Evolutionary conservation across 2,329 filamentous ascomycete species (phyloP), one percentile per base, ranked within the genome.

Genomic region (Fusarium sp.): DNA sequence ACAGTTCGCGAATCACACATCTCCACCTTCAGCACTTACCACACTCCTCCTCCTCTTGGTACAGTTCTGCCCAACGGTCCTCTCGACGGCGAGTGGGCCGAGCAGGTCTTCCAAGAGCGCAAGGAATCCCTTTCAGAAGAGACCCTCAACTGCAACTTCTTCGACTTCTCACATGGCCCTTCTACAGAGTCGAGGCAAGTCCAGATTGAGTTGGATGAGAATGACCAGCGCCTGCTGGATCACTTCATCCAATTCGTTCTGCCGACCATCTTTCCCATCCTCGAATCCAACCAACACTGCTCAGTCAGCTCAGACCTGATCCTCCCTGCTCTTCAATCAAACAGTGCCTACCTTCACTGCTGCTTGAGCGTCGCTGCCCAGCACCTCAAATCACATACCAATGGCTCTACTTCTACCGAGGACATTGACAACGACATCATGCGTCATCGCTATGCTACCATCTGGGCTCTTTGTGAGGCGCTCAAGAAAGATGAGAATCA

Each of bases 341-440:
- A 98, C 88, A 95, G 93, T 81, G 92, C 91, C 74, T 99, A 98
- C 82, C 88, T 98, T 36, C 95, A 98, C 86, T 98, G 95, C 85
- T 98, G 95, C 83, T 86, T 99, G 70, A 97, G 94, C 85, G 94
- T 97, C 67, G 91, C 96, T 13, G 95, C 95, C 4, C 93, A 97
- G 79, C 96, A 99, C 83, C 90, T 93, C 83, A 98, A 98, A 86
- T 93, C 92, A 0, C 88, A 91, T 79, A 76, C 70, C 58, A 87
- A 89, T 62, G 83, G 92, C 13, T 83, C 88, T 50, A 82, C 92
- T 11, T 83, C 88, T 52, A 88, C 87, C 58, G 92, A 94, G 62
- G 91, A 94, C 77, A 91, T 97, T 63, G 94, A 98, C 82, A 89
- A 91, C 71, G 94, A 98, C 80, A 97, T 98, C 79, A 92, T 97